Evolutionary conservation across 805 yeast species (phyloP).

Genomic region (Isabelozyma heimii): DNA sequence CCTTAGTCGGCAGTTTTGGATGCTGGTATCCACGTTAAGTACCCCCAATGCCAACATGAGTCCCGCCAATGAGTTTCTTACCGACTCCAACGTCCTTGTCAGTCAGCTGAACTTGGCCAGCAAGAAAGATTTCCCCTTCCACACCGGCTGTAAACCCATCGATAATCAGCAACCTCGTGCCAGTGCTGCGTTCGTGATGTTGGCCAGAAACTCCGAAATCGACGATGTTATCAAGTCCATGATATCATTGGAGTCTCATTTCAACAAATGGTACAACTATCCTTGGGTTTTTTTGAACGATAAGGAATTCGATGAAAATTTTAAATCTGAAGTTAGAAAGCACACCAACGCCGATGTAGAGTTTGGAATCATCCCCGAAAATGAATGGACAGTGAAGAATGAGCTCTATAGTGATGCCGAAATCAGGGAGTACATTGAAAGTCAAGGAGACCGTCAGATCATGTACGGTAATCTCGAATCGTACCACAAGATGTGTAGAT

Average conservation of each 20-base stretch:
- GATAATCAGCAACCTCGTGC: constrained; percentile 45
- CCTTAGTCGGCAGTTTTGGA: background rate
- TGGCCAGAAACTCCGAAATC: constrained; percentile 79
- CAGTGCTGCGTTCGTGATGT: constrained; percentile 80
- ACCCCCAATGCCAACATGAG: background rate
- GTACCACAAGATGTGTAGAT: constrained; percentile 96
- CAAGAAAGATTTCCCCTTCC: constrained; percentile 42
- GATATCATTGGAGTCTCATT: constrained; percentile 76
- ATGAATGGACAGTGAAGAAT: constrained; percentile 66
- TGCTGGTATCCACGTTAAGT: background rate
- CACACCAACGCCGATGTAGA: constrained; percentile 61
- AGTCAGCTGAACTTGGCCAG: constrained; percentile 4
- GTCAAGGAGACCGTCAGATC: constrained; percentile 80
- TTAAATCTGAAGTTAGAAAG: constrained; percentile 49
- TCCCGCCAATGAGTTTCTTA: background rate
- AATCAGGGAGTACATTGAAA: constrained; percentile 56
- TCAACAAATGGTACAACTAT: constrained; percentile 90
- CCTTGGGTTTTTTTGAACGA: constrained; percentile 92
- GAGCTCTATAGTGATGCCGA: constrained; percentile 34
- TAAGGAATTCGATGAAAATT: constrained; percentile 65
- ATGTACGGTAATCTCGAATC: constrained; percentile 80
- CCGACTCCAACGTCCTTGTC: background rate
- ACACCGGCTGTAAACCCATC: constrained; percentile 53
- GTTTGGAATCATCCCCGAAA: constrained; percentile 63
- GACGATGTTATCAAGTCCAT: constrained; percentile 75